Base-by-base conservation (phyloP, 306 rosid species). In the Pterocarpus santalinus region DNA sequence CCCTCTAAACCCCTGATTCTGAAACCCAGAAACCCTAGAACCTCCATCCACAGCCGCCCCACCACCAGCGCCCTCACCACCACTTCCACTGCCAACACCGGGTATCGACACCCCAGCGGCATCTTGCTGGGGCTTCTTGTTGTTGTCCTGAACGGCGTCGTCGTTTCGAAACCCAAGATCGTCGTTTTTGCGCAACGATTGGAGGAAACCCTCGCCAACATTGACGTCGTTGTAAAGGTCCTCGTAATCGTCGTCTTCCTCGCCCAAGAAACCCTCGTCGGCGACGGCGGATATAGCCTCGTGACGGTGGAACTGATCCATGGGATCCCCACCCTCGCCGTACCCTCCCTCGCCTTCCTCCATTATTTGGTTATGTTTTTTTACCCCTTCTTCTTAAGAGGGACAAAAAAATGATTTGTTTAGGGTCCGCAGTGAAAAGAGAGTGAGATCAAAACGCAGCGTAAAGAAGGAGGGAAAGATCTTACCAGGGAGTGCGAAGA, bases 211-310 rank as follows among this genome's bases (percentile, higher is more conserved):
- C 55, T 96, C 98, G 0, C 99, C 99, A 1, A 93, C 94, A 74
- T 93, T 96, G 30, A 96, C 99, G 8, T 96, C 99, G 90, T 96
- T 96, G 81, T 96, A 96, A 7, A 96, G 93, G 78, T 96, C 99
- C 67, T 96, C 99, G 53, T 92, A 96, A 55, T 96, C 99, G 14
- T 96, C 97, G 68, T 93, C 99, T 62, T 96, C 98, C 73, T 95
- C 98, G 1, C 80, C 97, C 22, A 95, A 62, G 38, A 93, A 93
- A 9, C 94, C 97, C 0, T 93, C 98, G 65, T 95, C 99, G 9
- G 97, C 96, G 13, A 93, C 99, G 7, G 98, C 99, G 1, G 99
- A 93, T 79, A 95, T 95, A n/a, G 99, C 99, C 79, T 93, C 98
- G 85, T 95, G 93, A 15, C 94, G 92, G 86, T 95, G 99, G 87